Percentiles rank a stretch among this genome's conserved stretches.
Conservation (phyloP, 345 rosid species). For the Moricandia moricandioides region DNA sequence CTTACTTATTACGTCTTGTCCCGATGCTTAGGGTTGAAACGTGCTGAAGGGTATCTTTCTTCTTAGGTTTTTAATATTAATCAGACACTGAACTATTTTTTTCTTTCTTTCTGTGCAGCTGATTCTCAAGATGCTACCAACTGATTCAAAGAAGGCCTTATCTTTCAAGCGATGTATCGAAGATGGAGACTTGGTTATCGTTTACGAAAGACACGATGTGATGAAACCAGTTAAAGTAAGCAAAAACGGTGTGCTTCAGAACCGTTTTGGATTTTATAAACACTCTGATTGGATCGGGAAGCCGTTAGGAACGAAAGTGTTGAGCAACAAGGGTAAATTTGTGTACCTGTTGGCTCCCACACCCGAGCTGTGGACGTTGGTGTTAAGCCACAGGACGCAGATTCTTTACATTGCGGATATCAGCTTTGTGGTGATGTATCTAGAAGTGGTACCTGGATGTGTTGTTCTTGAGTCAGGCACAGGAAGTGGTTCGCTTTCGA, state of each 20-base stretch:
- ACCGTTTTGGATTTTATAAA: slow-evolving; percentile 80
- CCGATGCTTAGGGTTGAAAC: not conserved
- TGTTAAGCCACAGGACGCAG: slow-evolving; percentile 92
- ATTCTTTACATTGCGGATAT: slow-evolving; percentile 94
- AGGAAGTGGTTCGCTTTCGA: slow-evolving; percentile 88
- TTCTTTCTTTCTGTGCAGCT: not conserved
- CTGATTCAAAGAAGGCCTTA: slow-evolving; percentile 49
- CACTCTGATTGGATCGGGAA: slow-evolving; percentile 95
- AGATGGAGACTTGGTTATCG: slow-evolving; percentile 78
- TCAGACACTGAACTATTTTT: not conserved
- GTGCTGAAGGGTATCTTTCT: not conserved
- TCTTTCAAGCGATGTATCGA: slow-evolving; percentile 53
- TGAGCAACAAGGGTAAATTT: slow-evolving; percentile 81
- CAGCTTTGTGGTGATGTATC: slow-evolving; percentile 69
- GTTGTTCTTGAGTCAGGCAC: slow-evolving; percentile 92
- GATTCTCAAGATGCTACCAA: slow-evolving; percentile 50
- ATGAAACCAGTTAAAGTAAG: slow-evolving; percentile 79
- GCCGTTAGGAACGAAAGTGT: slow-evolving; percentile 89
- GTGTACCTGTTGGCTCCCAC: slow-evolving; percentile 82
- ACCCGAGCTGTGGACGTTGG: slow-evolving; percentile 92
- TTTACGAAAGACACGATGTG: slow-evolving; percentile 75
- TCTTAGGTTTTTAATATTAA: not conserved
- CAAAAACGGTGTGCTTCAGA: slow-evolving; percentile 61
- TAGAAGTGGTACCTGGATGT: slow-evolving; percentile 90
- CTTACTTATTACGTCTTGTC: not conserved